Percentiles rank a stretch among this genome's conserved stretches.
phyloP scores from a whole-genome alignment of 176 grass and related monocot genomes.

The barley (Hordeum vulgare) region DNA sequence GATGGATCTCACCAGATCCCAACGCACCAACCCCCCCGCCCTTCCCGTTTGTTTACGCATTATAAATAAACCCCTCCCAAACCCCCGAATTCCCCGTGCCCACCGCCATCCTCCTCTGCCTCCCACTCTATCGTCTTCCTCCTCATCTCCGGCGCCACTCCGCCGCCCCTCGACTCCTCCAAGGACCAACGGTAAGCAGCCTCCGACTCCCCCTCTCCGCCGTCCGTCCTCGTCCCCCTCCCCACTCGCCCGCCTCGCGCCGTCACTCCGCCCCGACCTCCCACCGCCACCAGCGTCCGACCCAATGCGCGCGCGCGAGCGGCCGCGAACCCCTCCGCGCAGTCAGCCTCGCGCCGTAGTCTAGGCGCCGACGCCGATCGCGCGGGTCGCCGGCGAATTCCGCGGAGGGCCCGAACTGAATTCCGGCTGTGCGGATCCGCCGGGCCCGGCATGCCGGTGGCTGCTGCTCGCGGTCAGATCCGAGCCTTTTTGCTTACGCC shows the following conservation, averaged over 20 bases:
- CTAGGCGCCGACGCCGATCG: background rate
- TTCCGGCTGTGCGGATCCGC: background rate
- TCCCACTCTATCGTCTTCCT: background rate
- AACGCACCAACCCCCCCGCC: background rate
- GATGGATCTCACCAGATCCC: background rate
- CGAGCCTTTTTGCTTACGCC: background rate
- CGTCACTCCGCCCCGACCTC: background rate
- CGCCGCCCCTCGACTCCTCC: constrained; percentile 16
- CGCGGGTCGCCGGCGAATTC: background rate
- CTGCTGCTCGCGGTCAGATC: background rate
- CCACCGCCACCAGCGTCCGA: background rate
- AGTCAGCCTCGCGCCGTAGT: background rate
- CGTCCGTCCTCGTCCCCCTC: background rate
- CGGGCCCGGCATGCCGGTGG: background rate
- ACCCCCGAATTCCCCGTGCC: constrained; percentile 12
- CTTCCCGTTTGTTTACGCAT: too few relatives aligned
- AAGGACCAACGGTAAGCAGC: constrained; percentile 28
- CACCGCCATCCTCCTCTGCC: background rate
- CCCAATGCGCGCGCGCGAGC: background rate
- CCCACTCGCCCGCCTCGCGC: background rate
- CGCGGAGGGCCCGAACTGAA: background rate
- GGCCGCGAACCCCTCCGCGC: background rate
- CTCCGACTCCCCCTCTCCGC: background rate
- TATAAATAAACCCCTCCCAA: constrained; percentile 26
- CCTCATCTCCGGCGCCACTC: constrained; percentile 15